These are phyloP conservation scores for Phytophthora litchii DNA, from an alignment of 352 stramenopile genomes.

Conservation along the genomic window DNA sequence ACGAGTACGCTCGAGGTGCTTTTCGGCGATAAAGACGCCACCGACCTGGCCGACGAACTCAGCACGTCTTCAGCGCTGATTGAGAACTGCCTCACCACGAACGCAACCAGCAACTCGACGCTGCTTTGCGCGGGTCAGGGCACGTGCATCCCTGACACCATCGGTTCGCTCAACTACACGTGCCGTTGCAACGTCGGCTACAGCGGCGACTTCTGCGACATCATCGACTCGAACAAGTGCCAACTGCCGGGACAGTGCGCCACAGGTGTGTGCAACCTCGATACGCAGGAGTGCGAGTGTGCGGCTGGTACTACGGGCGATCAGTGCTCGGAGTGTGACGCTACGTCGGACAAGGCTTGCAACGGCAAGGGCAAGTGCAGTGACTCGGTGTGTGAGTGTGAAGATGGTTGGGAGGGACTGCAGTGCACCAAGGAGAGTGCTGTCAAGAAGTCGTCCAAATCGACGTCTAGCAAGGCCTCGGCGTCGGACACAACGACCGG, in stretches of 20 bases:
- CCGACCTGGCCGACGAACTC: constrained; percentile 57
- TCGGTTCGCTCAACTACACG: constrained; percentile 56
- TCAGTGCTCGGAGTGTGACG: constrained; percentile 78
- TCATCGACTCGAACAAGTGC: constrained; percentile 78
- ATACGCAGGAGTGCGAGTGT: constrained; percentile 70
- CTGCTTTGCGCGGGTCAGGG: constrained; percentile 70
- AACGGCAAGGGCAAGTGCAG: constrained; percentile 65
- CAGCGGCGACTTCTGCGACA: constrained; percentile 60
- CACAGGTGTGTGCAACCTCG: constrained; percentile 70
- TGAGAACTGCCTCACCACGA: constrained; percentile 55
- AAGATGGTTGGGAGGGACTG: constrained; percentile 62
- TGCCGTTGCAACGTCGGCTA: constrained; percentile 82
- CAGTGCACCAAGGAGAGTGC: constrained; percentile 72
- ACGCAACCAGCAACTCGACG: constrained; percentile 49
- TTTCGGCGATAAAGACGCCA: constrained; percentile 65
- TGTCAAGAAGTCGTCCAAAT: constrained; percentile 45
- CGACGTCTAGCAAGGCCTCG: constrained; percentile 23
- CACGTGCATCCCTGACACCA: constrained; percentile 53
- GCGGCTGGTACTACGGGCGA: constrained; percentile 64
- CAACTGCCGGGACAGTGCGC: constrained; percentile 71
- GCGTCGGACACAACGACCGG: constrained; percentile 13
- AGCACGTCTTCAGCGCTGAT: constrained; percentile 48
- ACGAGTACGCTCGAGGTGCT: constrained; percentile 51
- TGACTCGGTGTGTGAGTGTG: constrained; percentile 58
- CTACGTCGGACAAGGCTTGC: constrained; percentile 58